phyloP scores from a whole-genome alignment of 2,329 filamentous ascomycete genomes.

The Calonectria crousiana region DNA sequence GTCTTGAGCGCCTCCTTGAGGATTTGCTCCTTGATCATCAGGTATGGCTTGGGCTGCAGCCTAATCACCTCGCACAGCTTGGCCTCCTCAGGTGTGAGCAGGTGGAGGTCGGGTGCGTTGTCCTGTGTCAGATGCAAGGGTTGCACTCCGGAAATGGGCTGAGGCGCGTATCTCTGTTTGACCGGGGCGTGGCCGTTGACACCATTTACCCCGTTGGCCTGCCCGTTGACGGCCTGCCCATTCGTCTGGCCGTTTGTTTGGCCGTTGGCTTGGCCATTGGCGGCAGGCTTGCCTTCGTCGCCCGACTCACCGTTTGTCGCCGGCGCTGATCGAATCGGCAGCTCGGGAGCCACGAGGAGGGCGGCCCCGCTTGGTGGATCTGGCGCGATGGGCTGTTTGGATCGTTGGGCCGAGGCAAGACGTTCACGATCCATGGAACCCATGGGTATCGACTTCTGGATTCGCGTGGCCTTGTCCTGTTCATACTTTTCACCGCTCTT shows the following conservation, averaged over 20 bases:
- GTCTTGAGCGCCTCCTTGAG: conserved; percentile 90
- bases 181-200: conserved; percentile 50
- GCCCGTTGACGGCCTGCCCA: conserved; percentile 60
- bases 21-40: conserved; percentile 94
- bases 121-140: conserved; percentile 80
- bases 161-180: conserved; percentile 65
- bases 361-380: conserved; percentile 82
- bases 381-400: conserved; percentile 72
- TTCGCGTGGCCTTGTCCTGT: conserved; percentile 82
- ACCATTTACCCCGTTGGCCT: conserved; percentile 54
- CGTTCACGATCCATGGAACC: conserved; percentile 87
- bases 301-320: conserved; percentile 53
- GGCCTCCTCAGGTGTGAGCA: conserved; percentile 85
- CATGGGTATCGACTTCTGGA: conserved; percentile 77
- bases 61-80: conserved; percentile 88
- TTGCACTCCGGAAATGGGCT: conserved; percentile 70
- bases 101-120: conserved; percentile 83
- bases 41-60: conserved; percentile 92
- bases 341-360: conserved; percentile 81
- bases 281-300: conserved; percentile 65
- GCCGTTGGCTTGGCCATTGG: conserved; percentile 67
- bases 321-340: conserved; percentile 70
- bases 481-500: conserved; percentile 93
- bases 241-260: conserved; percentile 60
- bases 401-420: conserved; percentile 78